These are phyloP conservation scores for Penicillium pulvis DNA, from an alignment of 495 filamentous ascomycete genomes.

Conservation along the genomic window DNA sequence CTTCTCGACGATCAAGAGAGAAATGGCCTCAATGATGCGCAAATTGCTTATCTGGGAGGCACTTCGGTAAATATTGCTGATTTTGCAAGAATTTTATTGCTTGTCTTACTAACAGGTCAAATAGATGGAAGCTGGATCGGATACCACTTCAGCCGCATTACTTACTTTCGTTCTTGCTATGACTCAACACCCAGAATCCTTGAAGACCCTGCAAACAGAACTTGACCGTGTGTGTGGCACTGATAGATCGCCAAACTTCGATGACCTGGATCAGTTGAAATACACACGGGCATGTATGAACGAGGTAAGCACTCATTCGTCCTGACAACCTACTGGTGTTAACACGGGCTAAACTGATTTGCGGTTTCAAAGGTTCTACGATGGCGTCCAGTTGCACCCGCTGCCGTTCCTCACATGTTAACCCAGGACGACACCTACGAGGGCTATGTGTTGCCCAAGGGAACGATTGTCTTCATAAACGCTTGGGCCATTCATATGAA, in stretches of 20 bases:
- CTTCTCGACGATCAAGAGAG: background rate
- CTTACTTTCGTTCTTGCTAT: conserved; percentile 37
- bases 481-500: conserved; percentile 47
- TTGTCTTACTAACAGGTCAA: background rate
- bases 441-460: conserved; percentile 52
- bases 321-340: background rate
- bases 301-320: conserved; percentile 18
- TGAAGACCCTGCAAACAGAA: conserved; percentile 53
- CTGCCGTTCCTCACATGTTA: conserved; percentile 52
- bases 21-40: background rate
- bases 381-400: conserved; percentile 38
- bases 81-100: background rate
- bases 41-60: conserved; percentile 5
- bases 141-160: conserved; percentile 2
- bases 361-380: conserved; percentile 18
- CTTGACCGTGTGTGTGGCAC: conserved; percentile 26
- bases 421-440: conserved; percentile 54
- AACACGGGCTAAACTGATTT: background rate
- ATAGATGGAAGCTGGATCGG: conserved; percentile 9
- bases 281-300: conserved; percentile 39
- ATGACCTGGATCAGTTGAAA: conserved; percentile 25
- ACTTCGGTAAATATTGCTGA: background rate
- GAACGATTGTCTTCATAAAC: conserved; percentile 43
- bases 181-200: conserved; percentile 35
- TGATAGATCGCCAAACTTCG: conserved; percentile 22